Evolutionary conservation across 2,329 filamentous ascomycete species (phyloP).

Genomic region (Clonostachys sp.): DNA sequence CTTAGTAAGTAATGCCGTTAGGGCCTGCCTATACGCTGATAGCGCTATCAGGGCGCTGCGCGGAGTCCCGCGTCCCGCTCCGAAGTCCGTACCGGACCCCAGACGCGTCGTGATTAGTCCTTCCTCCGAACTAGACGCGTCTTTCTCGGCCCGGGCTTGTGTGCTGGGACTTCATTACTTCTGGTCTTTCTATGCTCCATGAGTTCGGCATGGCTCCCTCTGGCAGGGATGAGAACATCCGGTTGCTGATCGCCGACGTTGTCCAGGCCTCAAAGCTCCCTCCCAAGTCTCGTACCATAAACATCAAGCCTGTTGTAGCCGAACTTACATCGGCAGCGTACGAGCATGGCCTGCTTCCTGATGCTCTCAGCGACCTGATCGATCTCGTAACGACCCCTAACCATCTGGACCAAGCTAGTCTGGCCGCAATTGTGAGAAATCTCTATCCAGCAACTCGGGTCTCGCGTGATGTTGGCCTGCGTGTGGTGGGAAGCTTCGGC

Average conservation of each 20-base stretch:
- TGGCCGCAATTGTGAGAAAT: slow-evolving; percentile 64
- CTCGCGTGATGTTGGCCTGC: slow-evolving; percentile 54
- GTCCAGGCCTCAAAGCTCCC: slow-evolving; percentile 47
- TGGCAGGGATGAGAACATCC: slow-evolving; percentile 22
- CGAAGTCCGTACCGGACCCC: too few species aligned
- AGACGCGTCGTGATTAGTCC: too few species aligned
- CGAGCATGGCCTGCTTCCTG: slow-evolving; percentile 60
- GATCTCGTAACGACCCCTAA: slow-evolving; percentile 62
- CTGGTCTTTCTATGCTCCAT: too few species aligned
- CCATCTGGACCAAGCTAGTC: slow-evolving; percentile 71
- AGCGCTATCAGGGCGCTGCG: too few species aligned
- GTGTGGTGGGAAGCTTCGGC: slow-evolving; percentile 69
- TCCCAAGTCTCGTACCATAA: slow-evolving; percentile 59
- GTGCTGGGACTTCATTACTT: too few species aligned
- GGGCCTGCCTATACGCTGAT: too few species aligned
- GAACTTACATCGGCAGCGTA: slow-evolving; percentile 59
- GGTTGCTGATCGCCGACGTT: slow-evolving; percentile 27
- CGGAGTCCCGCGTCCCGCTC: too few species aligned
- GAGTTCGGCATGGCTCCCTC: slow-evolving; percentile 12
- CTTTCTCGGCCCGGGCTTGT: too few species aligned
- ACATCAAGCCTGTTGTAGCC: slow-evolving; percentile 61
- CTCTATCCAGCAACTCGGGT: slow-evolving; percentile 70
- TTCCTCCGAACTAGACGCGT: too few species aligned
- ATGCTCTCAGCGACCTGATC: slow-evolving; percentile 58
- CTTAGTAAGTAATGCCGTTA: too few species aligned